phyloP scores from a whole-genome alignment of 1,284 basidiomycete species.

The Microbotryum intermedium region DNA sequence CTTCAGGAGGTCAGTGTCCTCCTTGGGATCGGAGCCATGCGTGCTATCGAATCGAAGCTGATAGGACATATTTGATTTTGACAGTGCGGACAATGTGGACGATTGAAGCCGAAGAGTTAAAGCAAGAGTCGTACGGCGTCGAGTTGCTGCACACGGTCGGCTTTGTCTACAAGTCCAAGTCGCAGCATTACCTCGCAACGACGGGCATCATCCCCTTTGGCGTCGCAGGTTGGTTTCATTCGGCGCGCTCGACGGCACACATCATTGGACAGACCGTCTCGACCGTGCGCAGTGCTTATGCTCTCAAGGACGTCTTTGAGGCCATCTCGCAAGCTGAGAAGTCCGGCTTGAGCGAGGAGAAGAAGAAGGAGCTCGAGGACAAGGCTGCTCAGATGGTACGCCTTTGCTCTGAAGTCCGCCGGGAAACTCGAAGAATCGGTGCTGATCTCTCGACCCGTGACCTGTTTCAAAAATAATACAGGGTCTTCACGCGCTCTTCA shows the following conservation, averaged over 20 bases:
- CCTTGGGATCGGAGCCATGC: background rate
- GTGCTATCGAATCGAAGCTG: background rate
- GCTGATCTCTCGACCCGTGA: background rate
- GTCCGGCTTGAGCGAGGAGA: conserved; percentile 74
- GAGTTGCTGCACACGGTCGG: conserved; percentile 89
- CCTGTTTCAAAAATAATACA: no score
- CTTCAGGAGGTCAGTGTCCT: conserved; percentile 20
- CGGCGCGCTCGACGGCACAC: conserved; percentile 86
- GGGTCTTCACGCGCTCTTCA: conserved; percentile 80
- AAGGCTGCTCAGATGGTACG: conserved; percentile 83
- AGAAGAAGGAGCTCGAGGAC: conserved; percentile 84
- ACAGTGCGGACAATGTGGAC: conserved; percentile 34
- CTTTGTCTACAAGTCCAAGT: conserved; percentile 73
- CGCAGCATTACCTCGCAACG: conserved; percentile 63
- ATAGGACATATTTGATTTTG: background rate
- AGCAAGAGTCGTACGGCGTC: conserved; percentile 83
- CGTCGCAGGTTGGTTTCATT: conserved; percentile 85
- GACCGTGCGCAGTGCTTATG: conserved; percentile 72
- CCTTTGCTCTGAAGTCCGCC: conserved; percentile 1
- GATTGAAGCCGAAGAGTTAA: conserved; percentile 53
- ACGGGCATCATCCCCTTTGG: conserved; percentile 63
- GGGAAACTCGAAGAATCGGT: background rate
- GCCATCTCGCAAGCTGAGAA: conserved; percentile 88
- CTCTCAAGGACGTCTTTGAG: conserved; percentile 90
- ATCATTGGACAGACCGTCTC: conserved; percentile 57